phyloP scores from a whole-genome alignment of 768 basidiomycete genomes.

The Lentinus tigrinus region DNA sequence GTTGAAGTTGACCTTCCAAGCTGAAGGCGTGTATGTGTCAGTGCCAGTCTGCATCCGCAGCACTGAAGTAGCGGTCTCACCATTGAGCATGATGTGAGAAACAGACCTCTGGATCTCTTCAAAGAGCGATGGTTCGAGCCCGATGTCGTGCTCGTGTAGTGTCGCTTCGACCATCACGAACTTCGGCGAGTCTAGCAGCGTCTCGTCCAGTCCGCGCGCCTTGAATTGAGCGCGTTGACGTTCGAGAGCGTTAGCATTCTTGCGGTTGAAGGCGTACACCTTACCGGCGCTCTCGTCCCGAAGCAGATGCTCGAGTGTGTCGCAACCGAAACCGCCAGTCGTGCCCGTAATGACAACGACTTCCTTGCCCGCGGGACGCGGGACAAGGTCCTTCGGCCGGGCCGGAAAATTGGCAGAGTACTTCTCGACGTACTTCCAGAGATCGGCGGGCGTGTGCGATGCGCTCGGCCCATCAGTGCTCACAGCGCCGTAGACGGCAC shows the following conservation, averaged over 20 bases:
- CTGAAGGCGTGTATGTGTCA: constrained; percentile 12
- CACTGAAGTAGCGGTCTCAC: neutral
- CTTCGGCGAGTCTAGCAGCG: neutral
- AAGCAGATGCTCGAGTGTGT: constrained; percentile 27
- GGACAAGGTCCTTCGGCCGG: neutral
- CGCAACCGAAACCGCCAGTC: constrained; percentile 33
- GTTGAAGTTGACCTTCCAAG: constrained; percentile 46
- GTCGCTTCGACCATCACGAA: constrained; percentile 2
- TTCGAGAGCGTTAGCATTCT: constrained; percentile 13
- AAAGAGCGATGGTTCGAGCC: constrained; percentile 26
- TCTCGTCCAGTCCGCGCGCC: neutral
- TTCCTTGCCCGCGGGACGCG: constrained; percentile 8
- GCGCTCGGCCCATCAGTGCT: constrained; percentile 14
- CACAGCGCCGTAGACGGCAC: constrained; percentile 8
- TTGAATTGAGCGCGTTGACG: constrained; percentile 13
- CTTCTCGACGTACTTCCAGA: constrained; percentile 11
- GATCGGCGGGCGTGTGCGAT: neutral
- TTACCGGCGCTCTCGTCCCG: constrained; percentile 11
- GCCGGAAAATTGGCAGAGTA: constrained; percentile 5
- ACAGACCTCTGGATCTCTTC: constrained; percentile 22
- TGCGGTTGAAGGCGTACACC: constrained; percentile 29
- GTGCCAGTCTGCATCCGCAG: no score
- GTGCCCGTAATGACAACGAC: constrained; percentile 35
- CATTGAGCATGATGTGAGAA: constrained; percentile 22
- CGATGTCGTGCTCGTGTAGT: constrained; percentile 21